phyloP scores from a whole-genome alignment of 2,329 filamentous ascomycete genomes.

The Talaromyces pinophilus region DNA sequence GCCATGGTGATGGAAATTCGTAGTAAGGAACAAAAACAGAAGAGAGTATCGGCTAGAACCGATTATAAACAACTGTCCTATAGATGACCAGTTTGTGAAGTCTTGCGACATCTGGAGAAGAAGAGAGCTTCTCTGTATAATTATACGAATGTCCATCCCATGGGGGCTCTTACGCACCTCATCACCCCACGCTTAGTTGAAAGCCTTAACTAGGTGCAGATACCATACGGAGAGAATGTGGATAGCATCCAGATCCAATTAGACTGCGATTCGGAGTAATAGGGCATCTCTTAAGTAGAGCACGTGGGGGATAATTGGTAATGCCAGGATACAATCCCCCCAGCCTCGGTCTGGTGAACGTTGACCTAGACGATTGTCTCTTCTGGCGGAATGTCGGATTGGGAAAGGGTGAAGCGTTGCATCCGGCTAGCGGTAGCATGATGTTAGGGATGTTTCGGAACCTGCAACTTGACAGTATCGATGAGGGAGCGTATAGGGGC shows the following conservation, averaged over 20 bases:
- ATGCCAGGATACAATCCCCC: not conserved
- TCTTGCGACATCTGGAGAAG: no score
- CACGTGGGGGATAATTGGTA: not conserved
- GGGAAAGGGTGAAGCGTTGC: not conserved
- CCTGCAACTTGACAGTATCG: not conserved
- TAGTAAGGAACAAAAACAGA: no score
- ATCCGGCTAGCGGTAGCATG: not conserved
- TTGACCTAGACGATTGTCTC: not conserved
- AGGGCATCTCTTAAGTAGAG: not conserved
- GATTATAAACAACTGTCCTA: no score
- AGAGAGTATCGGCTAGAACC: no score
- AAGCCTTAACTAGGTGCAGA: not conserved
- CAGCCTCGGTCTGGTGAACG: not conserved
- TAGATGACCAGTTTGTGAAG: no score
- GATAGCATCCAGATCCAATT: not conserved
- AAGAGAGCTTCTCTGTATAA: no score
- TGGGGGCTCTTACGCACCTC: not conserved
- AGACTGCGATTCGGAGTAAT: not conserved
- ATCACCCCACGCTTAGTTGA: not conserved
- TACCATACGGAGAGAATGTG: not conserved
- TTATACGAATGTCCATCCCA: no score
- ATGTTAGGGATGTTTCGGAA: not conserved
- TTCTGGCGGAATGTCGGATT: not conserved
- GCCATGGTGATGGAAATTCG: no score
- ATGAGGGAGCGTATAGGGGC: not conserved